Base-by-base conservation (phyloP, 1,284 basidiomycete species). In the Puccinia polysora region DNA sequence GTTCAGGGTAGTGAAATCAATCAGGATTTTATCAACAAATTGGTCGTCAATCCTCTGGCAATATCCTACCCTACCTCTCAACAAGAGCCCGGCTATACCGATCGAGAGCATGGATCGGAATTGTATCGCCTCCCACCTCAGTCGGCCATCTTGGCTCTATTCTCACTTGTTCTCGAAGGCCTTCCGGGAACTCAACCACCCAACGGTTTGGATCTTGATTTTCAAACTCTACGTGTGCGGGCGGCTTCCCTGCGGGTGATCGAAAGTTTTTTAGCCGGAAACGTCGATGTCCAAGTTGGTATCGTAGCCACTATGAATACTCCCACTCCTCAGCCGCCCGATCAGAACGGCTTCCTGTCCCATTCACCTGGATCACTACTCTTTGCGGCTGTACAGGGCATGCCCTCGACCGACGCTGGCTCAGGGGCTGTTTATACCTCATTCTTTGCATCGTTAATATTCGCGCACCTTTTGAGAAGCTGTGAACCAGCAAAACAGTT, bases 401-500 rank as follows among this genome's bases (percentile, higher is more conserved):
- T 79, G 53, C 80, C 82, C 14, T 74, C 77, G 8, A 52, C 77
- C 4, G 73, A 73, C 14, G 52, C 78, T 36, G 76, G 77, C 5
- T 65, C 76, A 1, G 82, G 84, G 74, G 84, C 85, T 76, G 82
- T 84, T 0, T 84, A 85, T 77, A 81, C 81, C 20, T 79, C 82
- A 15, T 78, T 83, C 30, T 84, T 84, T 77, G 80, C 83, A 3
- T 83, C 81, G 62, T 80, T 84, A 14, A 78, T 84, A 56, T 81
- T 85, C 65, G 77, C 83, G 2, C 82, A 84, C 74, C 80, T 86
- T 4, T 75, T 86, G 28, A 79, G 83, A 4, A 81, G 82, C 56
- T 84, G 83, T 15, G 84, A 85, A 75, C 81, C 81, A 36, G 82
- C 81, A 70, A 85, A 85, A 76, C 80, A 81, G 67, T 77, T 83